phyloP scores from a whole-genome alignment of 169 alveolate genomes.

The Hepatocystis sp. region DNA sequence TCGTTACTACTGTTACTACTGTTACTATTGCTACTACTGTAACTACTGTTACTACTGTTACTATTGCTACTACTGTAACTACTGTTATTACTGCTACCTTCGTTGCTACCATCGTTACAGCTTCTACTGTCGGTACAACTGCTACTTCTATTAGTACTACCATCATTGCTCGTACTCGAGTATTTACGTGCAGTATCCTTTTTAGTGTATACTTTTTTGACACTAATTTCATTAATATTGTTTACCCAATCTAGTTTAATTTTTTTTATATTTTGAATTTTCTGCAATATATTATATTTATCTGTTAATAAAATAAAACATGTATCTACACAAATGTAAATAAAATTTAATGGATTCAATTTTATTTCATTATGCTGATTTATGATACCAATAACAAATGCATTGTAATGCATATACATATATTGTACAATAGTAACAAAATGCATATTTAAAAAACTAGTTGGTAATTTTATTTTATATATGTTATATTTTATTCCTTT shows the following conservation, averaged over 20 bases:
- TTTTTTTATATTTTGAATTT: conserved; percentile 16
- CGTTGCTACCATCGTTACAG: too few species aligned
- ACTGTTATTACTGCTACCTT: too few species aligned
- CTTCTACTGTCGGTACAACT: too few species aligned
- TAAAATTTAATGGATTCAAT: conserved; percentile 61
- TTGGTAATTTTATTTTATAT: conserved; percentile 54
- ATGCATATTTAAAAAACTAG: conserved; percentile 27
- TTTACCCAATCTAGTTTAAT: conserved; percentile 47
- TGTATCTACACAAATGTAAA: conserved; percentile 7
- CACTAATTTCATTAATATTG: background rate
- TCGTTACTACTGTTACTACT: background rate
- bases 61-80: background rate
- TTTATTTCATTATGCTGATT: conserved; percentile 31
- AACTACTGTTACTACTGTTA: too few species aligned
- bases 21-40: background rate
- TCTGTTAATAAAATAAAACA: conserved; percentile 46
- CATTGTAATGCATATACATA: conserved; percentile 63
- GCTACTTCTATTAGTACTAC: too few species aligned
- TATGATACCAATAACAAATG: conserved; percentile 65
- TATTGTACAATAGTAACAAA: conserved; percentile 63
- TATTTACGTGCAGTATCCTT: too few species aligned
- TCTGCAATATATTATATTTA: conserved; percentile 30
- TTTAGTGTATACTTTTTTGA: too few species aligned
- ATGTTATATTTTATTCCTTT: conserved; percentile 71
- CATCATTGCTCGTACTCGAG: too few species aligned